Evolutionary conservation across 2,329 filamentous ascomycete species (phyloP), one percentile per base, ranked within the genome.

Genomic region (Neofusicoccum umdonicola): DNA sequence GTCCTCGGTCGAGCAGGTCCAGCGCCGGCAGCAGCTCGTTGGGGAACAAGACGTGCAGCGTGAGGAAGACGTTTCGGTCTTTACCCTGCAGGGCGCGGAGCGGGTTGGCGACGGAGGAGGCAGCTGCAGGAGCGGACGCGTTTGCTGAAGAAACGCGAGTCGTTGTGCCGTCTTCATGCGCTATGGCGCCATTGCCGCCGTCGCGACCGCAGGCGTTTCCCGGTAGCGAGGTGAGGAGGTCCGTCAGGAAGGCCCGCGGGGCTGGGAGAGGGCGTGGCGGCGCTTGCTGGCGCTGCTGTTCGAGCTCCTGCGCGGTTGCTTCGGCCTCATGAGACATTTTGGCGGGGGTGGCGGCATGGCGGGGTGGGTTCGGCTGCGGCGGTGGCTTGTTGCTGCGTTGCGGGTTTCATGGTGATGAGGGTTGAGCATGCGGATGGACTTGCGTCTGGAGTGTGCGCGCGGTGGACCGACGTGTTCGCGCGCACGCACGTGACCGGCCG

Each of bases 21-120:
- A 99, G 83, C 0, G 94, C 92, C 2, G 92, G 91, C 0, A 97
- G 87, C 1, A 97, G 80, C 62, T 92, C 85, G 67, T 87, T 86
- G 0, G 93, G 93, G 72, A 96, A 96, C 13, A 97, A 80, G 39
- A 92, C 90, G 78, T 97, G 93, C 0, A 97, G 84, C 0, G 91
- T 92, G 1, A 92, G 80, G n/a, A 97, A 80, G 15, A 90, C 79
- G 56, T 74, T 75, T 69, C 75, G 84, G 85, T 54, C 75, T 65
- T 66, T 72, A 68, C 51, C 62, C 60, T 7, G 72, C 57, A 50
- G 70, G 64, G 44, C 67, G 41, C 42, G 66, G 54, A 45, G 73
- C 68, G 17, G 72, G 69, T 66, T 74, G 62, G 61, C 65, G 54
- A 67, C 58, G 56, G 57, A 54, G 61, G 50, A 56, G 57, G 19